Evolutionary conservation across 441 rosid species (phyloP).

Genomic region (Manihot esculenta): DNA sequence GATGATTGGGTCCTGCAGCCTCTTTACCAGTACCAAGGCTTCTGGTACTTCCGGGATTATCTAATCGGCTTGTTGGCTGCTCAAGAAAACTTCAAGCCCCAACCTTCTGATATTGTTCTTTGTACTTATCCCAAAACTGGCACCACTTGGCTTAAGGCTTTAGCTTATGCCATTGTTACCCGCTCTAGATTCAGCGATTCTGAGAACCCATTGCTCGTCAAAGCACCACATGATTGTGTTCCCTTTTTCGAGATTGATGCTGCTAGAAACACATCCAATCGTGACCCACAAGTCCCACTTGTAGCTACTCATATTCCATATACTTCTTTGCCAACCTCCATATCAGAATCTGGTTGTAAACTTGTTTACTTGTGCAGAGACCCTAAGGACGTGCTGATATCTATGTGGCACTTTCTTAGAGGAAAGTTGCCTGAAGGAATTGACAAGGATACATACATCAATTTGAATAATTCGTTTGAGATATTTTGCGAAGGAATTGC

Average conservation of each 20-base stretch:
- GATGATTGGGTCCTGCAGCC: background rate
- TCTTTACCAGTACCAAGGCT: conserved; percentile 9
- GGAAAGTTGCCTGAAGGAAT: background rate
- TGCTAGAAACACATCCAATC: background rate
- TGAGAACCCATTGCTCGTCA: background rate
- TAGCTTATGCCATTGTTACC: conserved; percentile 27
- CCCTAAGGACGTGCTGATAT: conserved; percentile 40
- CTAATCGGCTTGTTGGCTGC: background rate
- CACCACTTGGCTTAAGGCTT: conserved; percentile 42
- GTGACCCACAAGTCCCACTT: background rate
- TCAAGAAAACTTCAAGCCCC: conserved; percentile 30
- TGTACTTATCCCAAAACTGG: conserved; percentile 37
- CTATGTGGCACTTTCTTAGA: conserved; percentile 33
- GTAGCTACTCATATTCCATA: conserved; percentile 30
- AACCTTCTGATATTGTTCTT: conserved; percentile 28
- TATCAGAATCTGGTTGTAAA: conserved; percentile 24
- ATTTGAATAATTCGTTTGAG: conserved; percentile 34
- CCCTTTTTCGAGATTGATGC: background rate
- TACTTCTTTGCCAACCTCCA: conserved; percentile 29
- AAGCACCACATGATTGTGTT: conserved; percentile 1
- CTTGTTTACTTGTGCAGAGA: conserved; percentile 44
- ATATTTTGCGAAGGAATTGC: conserved; percentile 29
- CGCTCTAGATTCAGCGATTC: background rate
- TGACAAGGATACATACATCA: background rate
- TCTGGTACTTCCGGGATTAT: conserved; percentile 4